Base-by-base conservation (phyloP, 352 stramenopile genomes). In the Blastocystis sp. region DNA sequence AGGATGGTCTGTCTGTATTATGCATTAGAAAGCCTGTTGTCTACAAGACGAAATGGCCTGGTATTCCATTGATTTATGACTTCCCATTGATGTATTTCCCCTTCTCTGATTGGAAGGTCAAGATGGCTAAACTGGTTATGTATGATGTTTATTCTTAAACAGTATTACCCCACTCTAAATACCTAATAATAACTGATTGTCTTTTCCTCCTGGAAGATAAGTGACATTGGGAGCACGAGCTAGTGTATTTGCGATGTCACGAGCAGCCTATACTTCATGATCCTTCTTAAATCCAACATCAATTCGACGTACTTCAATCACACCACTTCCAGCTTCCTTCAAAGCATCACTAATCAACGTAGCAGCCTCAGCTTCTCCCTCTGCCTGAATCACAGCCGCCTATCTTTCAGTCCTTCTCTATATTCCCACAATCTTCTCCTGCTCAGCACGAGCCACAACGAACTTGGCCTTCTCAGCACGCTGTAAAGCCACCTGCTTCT, bases 221-320 rank as follows among this genome's bases (percentile, higher is more conserved):
- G 95, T 97, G 74, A 99, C 93, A 90, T 98, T 99, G 88, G 95
- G 94, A 73, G 94, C 96, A 90, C 93, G 94, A 66, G 96, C 94
- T 37, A 99, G 92, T 54, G 96, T 98, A 90, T 94, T 93, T 4
- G 97, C 97, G 89, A 99, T 98, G 90, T 99, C 96, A 88, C 97
- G 97, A n/a, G 97, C 97, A 16, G 97, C 97, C 90, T 80, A 80
- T 16, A 80, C 14, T 65, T 29, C 49, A 57, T 57, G 11, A 57
- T 57, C 49, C 12, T 57, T 21, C 7, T 35, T 32, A 71, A 27
- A 16, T 19, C 56, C 29, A 65, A 80, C 69, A 39, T 99, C 96
- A 88, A 99, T 99, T 89, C 96, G 94, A 90, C 97, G 94, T 77
- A 99, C 95, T 90, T 99, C 96, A 86, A 99, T 98, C 90, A 99